These are phyloP conservation scores for Myxozyma geophila DNA, from an alignment of 805 yeast genomes.

Conservation along the genomic window DNA sequence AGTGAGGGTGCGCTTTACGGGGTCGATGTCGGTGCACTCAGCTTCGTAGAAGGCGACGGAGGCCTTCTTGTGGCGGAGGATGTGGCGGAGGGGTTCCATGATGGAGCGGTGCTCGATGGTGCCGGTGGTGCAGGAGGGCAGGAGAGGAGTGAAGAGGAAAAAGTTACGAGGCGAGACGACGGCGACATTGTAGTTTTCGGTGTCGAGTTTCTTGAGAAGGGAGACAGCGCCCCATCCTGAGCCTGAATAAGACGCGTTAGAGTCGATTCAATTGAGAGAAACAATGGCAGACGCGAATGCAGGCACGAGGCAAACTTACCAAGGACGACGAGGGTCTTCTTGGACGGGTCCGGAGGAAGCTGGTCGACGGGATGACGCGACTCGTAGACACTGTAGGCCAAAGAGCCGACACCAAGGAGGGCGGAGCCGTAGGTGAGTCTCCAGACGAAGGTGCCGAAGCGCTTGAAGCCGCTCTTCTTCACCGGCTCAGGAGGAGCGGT, in stretches of 20 bases:
- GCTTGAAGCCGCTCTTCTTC: conserved; percentile 21
- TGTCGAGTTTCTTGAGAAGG: conserved; percentile 79
- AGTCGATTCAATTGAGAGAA: background rate
- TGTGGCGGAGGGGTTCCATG: conserved; percentile 88
- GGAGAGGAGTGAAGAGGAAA: conserved; percentile 89
- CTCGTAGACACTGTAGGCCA: conserved; percentile 43
- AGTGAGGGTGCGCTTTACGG: conserved; percentile 64
- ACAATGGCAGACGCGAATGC: background rate
- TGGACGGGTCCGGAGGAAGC: conserved; percentile 57
- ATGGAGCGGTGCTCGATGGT: conserved; percentile 85
- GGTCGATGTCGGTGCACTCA: conserved; percentile 83
- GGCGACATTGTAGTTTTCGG: conserved; percentile 84
- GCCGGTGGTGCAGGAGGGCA: conserved; percentile 95
- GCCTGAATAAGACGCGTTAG: conserved; percentile 47
- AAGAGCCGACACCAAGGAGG: conserved; percentile 28
- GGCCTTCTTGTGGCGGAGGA: conserved; percentile 73
- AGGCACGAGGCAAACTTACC: conserved; percentile 42
- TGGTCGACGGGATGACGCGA: conserved; percentile 47
- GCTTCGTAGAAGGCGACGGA: conserved; percentile 90
- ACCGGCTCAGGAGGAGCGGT: conserved; percentile 14
- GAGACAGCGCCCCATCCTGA: conserved; percentile 97
- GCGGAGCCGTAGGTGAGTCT: conserved; percentile 30
- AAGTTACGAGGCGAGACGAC: conserved; percentile 94
- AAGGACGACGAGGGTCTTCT: conserved; percentile 72
- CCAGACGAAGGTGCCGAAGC: conserved; percentile 24